Evolutionary conservation across 108 stramenopile genomes (phyloP), one percentile per base, ranked within the genome.

Genomic region (Fragilaria crotonensis): DNA sequence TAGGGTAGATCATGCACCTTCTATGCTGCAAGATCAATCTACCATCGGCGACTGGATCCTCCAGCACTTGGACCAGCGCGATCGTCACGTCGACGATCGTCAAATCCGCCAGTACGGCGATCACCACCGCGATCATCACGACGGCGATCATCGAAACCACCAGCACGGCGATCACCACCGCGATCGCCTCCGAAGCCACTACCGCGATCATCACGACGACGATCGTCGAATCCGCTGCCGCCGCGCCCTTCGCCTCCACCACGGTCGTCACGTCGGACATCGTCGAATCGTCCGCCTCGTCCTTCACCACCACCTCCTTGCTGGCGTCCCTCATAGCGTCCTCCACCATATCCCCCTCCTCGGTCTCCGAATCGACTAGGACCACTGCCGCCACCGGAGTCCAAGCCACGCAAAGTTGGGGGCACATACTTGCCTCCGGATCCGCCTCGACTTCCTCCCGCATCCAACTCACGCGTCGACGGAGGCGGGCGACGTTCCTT

Each of bases 361-460:
- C 63, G 30, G 22, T 55, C 68, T 18, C 78, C 72, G 28, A 55
- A 67, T 4, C 71, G 46, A 41, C 61, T 48, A 17, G 71, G 57
- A 27, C 72, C 72, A 48, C 70, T 26, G 49, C 65, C 26, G 9
- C 56, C 20, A 25, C 26, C 57, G 48, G 46, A 45, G 41, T 21
- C 33, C 19, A 4, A 50, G 4, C 74, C 74, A 33, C 85, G 78
- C 46, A 68, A 66, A 0, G 81, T 67, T 7, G 90, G 90, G 17
- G 90, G 90, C 17, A 91, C 72, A 57, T 87, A 91, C 30, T 71
- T 81, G 14, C 66, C 59, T 51, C 62, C 65, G 14, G 51, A 25
- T 20, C 63, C 46, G 52, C 64, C 62, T 25, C 59, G 31, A 32
- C 63, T 62, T 41, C 49, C 74, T 21, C 57, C 53, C 4, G 54